These are phyloP conservation scores for Citrus maxima DNA, from an alignment of 345 rosid genomes.

Conservation along the genomic window DNA sequence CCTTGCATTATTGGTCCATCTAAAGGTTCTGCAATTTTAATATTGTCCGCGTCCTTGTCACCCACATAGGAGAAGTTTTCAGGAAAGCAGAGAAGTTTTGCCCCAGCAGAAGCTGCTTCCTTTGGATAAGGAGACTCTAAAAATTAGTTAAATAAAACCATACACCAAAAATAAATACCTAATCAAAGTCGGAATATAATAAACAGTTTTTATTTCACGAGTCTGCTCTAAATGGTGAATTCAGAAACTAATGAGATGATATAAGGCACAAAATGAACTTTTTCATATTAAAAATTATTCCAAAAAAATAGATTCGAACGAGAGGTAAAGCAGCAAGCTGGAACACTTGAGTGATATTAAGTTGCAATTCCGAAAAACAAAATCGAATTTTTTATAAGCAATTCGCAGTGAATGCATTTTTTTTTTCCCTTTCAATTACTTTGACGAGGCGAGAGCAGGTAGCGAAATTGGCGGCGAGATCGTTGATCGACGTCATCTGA, in stretches of 20 bases:
- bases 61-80: too few relatives aligned
- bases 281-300: neutral
- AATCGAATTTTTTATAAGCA: neutral
- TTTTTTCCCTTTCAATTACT: conserved; percentile 23
- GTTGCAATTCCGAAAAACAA: neutral
- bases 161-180: neutral
- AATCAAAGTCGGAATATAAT: neutral
- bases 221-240: neutral
- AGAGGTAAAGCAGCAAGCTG: neutral
- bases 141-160: neutral
- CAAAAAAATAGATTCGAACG: neutral
- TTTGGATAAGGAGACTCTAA: conserved; percentile 21
- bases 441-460: conserved; percentile 88
- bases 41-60: conserved; percentile 35
- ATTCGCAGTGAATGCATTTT: neutral
- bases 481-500: conserved; percentile 94
- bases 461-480: conserved; percentile 70
- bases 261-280: neutral
- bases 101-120: conserved; percentile 80
- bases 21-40: conserved; percentile 64
- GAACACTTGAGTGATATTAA: neutral
- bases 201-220: neutral
- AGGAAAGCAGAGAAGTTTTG: too few relatives aligned
- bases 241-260: neutral
- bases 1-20: conserved; percentile 77